Evolutionary conservation across 2,329 filamentous ascomycete genomes (phyloP).

Genomic region (Bipolaris zeicola): DNA sequence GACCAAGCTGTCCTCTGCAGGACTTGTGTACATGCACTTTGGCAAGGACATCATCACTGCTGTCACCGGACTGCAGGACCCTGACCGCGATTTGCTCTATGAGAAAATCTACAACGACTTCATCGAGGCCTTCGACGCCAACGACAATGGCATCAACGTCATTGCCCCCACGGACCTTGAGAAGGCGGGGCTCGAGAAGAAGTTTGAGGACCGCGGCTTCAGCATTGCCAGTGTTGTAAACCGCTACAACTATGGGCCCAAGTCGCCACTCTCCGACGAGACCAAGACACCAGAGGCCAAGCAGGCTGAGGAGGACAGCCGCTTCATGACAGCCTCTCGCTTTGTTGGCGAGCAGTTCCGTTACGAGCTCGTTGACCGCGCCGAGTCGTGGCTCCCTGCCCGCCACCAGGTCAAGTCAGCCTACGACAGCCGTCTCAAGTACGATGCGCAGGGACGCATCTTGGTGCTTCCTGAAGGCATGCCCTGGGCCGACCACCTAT

Average conservation of each 20-base stretch:
- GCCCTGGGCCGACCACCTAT: constrained; percentile 97
- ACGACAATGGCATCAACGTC: constrained; percentile 90
- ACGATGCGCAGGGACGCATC: constrained; percentile 76
- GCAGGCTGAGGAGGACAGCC: constrained; percentile 78
- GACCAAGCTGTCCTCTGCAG: constrained; percentile 93
- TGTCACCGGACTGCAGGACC: constrained; percentile 64
- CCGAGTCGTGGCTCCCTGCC: constrained; percentile 83
- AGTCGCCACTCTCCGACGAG: constrained; percentile 50
- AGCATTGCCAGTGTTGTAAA: constrained; percentile 88
- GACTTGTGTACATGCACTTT: constrained; percentile 95
- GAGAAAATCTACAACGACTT: constrained; percentile 91
- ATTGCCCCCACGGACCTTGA: constrained; percentile 75
- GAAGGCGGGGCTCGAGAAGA: constrained; percentile 76
- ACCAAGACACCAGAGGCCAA: constrained; percentile 46
- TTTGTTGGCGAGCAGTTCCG: constrained; percentile 92
- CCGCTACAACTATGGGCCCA: constrained; percentile 71
- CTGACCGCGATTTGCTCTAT: constrained; percentile 77
- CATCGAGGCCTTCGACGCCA: constrained; percentile 93
- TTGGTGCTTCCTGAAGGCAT: constrained; percentile 79
- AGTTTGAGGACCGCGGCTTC: constrained; percentile 82
- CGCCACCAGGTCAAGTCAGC: constrained; percentile 77
- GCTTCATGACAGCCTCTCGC: constrained; percentile 75
- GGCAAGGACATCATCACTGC: constrained; percentile 80
- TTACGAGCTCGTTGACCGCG: constrained; percentile 77
- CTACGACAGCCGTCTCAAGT: constrained; percentile 69